Evolutionary conservation across 2,329 filamentous ascomycete species (phyloP).

Genomic region (Clonostachys solani): DNA sequence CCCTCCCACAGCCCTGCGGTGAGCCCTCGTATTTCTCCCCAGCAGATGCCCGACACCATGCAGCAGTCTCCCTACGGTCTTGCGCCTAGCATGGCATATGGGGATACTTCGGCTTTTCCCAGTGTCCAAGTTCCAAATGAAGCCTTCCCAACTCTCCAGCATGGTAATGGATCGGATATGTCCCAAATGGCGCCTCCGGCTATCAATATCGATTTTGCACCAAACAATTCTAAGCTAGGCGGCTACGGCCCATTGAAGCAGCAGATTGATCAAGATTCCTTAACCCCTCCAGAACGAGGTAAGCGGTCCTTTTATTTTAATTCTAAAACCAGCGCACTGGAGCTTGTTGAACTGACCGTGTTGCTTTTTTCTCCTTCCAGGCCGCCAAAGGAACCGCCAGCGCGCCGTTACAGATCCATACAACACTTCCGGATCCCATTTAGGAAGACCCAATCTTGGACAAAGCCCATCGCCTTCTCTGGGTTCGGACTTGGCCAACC

Average conservation of each 20-base stretch:
- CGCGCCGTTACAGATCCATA: slow-evolving; percentile 58
- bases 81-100: slow-evolving; percentile 26
- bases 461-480: slow-evolving; percentile 44
- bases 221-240: slow-evolving; percentile 49
- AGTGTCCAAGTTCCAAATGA: slow-evolving; percentile 33
- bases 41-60: slow-evolving; percentile 47
- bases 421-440: slow-evolving; percentile 37
- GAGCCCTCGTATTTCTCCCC: slow-evolving; percentile 55
- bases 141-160: slow-evolving; percentile 48
- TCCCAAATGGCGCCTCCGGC: slow-evolving; percentile 85
- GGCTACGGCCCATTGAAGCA: slow-evolving; percentile 49
- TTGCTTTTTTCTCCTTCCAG: slow-evolving; percentile 19
- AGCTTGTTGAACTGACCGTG: neutral
- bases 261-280: slow-evolving; percentile 68
- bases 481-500: slow-evolving; percentile 35
- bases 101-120: slow-evolving; percentile 22
- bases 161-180: slow-evolving; percentile 51
- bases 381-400: slow-evolving; percentile 42
- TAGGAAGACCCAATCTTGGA: slow-evolving; percentile 32
- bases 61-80: slow-evolving; percentile 44
- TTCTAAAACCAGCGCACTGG: neutral
- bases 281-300: slow-evolving; percentile 77
- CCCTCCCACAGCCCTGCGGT: slow-evolving; percentile 72
- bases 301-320: slow-evolving; percentile 14
- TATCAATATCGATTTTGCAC: slow-evolving; percentile 91